phyloP scores from a whole-genome alignment of 495 filamentous ascomycete species.

The Cercophora newfieldiana region DNA sequence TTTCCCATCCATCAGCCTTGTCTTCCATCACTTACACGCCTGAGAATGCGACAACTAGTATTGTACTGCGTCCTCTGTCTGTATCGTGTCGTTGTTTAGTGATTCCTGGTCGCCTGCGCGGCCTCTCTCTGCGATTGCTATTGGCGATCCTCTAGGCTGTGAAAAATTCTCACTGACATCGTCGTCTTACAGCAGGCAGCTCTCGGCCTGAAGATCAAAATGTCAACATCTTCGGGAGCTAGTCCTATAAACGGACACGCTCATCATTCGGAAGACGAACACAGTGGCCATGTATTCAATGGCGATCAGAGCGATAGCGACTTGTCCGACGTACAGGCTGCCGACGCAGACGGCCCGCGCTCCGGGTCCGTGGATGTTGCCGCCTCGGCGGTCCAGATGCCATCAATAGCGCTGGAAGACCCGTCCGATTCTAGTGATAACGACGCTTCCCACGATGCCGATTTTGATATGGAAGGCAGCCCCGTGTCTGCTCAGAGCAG shows the following conservation, averaged over 20 bases:
- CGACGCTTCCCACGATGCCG: slow-evolving; percentile 76
- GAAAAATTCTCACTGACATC: slow-evolving; percentile 44
- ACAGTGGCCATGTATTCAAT: slow-evolving; percentile 31
- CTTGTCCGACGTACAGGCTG: slow-evolving; percentile 47
- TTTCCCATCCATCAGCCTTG: slow-evolving; percentile 45
- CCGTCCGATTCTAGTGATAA: slow-evolving; percentile 57
- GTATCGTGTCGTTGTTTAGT: slow-evolving; percentile 27
- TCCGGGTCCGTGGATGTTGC: slow-evolving; percentile 54
- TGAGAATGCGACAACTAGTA: slow-evolving; percentile 47
- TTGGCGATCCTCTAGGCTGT: slow-evolving; percentile 20
- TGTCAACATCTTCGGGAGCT: slow-evolving; percentile 52
- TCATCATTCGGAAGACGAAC: slow-evolving; percentile 33
- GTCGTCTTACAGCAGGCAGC: slow-evolving; percentile 48
- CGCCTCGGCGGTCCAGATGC: slow-evolving; percentile 69
- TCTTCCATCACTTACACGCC: slow-evolving; percentile 44
- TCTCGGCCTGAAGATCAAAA: slow-evolving; percentile 40
- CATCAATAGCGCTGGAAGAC: slow-evolving; percentile 43
- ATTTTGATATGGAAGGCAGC: slow-evolving; percentile 70
- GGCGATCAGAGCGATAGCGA: slow-evolving; percentile 47
- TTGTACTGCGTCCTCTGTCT: slow-evolving; percentile 26
- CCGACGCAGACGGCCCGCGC: slow-evolving; percentile 27
- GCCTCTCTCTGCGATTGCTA: slow-evolving; percentile 31
- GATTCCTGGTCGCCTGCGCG: slow-evolving; percentile 39
- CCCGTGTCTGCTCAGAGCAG: slow-evolving; percentile 52
- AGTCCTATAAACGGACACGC: slow-evolving; percentile 46